These are phyloP conservation scores for Acer campestre DNA, from an alignment of 345 rosid genomes.

Conservation along the genomic window DNA sequence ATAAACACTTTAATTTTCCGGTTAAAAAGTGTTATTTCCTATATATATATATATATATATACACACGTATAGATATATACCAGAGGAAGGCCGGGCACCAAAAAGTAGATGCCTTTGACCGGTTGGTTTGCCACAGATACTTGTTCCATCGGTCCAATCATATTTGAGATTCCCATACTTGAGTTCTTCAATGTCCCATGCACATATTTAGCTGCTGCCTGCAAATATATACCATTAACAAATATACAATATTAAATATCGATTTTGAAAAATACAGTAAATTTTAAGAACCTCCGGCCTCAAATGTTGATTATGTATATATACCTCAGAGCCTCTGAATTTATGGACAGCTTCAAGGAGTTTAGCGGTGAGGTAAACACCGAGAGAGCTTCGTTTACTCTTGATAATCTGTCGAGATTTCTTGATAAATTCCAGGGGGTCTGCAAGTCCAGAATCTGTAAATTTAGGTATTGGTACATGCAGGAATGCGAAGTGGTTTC, in stretches of 20 bases:
- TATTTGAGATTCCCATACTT: slow-evolving; percentile 39
- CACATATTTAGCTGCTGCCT: slow-evolving; percentile 30
- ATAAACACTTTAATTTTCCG: too few relatives aligned
- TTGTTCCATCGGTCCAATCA: slow-evolving; percentile 43
- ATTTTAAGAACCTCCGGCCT: too few relatives aligned
- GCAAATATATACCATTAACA: neutral
- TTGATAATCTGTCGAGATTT: slow-evolving; percentile 31
- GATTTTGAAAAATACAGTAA: too few relatives aligned
- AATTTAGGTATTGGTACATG: slow-evolving; percentile 37
- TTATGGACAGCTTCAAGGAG: slow-evolving; percentile 26
- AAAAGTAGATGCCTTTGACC: slow-evolving; percentile 38
- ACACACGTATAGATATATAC: slow-evolving; percentile 22
- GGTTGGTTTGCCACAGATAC: slow-evolving; percentile 42
- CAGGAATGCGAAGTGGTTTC: slow-evolving; percentile 42
- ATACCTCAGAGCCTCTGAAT: slow-evolving; percentile 41
- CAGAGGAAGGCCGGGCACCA: slow-evolving; percentile 33
- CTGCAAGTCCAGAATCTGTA: neutral
- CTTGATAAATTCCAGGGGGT: slow-evolving; percentile 32
- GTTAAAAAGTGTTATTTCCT: too few relatives aligned
- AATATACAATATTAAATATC: too few relatives aligned
- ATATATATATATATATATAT: too few relatives aligned
- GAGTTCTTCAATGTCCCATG: slow-evolving; percentile 26
- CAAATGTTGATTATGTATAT: too few relatives aligned
- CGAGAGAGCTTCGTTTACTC: slow-evolving; percentile 28
- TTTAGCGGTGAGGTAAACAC: slow-evolving; percentile 27